These are phyloP conservation scores for Penicillium silybi DNA, from an alignment of 495 filamentous ascomycete genomes.

Conservation along the genomic window DNA sequence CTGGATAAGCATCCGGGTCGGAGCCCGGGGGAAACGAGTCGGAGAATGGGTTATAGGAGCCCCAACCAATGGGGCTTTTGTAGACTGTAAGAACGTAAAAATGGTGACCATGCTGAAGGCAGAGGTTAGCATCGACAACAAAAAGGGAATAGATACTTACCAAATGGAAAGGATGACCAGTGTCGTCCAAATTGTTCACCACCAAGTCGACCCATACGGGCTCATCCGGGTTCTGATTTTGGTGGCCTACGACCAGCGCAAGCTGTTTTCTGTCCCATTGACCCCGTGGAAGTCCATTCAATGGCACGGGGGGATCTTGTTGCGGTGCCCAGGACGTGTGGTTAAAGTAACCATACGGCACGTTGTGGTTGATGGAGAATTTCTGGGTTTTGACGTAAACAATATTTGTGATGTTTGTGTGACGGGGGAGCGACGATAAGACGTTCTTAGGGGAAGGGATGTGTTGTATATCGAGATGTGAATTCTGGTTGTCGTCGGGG, in stretches of 20 bases:
- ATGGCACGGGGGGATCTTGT: constrained; percentile 23
- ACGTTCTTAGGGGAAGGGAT: not conserved
- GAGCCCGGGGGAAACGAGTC: constrained; percentile 27
- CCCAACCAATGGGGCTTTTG: constrained; percentile 34
- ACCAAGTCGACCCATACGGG: constrained; percentile 45
- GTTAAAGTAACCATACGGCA: constrained; percentile 46
- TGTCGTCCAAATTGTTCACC: constrained; percentile 51
- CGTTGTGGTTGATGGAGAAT: constrained; percentile 34
- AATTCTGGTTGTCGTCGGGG: not conserved
- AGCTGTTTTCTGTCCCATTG: constrained; percentile 45
- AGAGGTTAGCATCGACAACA: constrained; percentile 13
- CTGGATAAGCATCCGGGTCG: not conserved
- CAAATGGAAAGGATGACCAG: constrained; percentile 50
- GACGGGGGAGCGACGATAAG: constrained; percentile 22
- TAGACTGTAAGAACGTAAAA: constrained; percentile 65
- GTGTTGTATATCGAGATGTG: not conserved
- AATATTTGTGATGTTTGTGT: constrained; percentile 34
- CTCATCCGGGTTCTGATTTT: not conserved
- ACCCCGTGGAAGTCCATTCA: constrained; percentile 26
- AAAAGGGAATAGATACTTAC: constrained; percentile 18
- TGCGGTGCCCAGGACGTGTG: constrained; percentile 44
- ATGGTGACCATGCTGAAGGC: constrained; percentile 73
- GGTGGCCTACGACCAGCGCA: constrained; percentile 22
- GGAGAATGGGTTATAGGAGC: constrained; percentile 44
- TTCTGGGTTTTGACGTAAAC: constrained; percentile 49